Percentiles rank a stretch among this genome's conserved stretches.
phyloP scores from a whole-genome alignment of 768 basidiomycete species.

The Inosperma sp. region DNA sequence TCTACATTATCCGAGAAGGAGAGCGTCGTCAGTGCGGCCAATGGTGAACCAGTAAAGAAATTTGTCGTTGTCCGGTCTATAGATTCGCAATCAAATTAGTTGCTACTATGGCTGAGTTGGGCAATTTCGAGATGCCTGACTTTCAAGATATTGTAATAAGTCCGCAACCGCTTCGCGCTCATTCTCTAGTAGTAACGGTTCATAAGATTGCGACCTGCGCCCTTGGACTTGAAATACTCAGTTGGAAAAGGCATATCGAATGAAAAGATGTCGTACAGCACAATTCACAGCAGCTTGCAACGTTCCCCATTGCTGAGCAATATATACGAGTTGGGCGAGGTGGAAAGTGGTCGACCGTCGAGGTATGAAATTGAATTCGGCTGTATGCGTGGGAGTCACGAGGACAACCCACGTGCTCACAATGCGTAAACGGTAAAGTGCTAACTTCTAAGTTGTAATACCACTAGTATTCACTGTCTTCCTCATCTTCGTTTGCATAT shows the following conservation, averaged over 20 bases:
- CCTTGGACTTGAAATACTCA: constrained; percentile 54
- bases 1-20: constrained; percentile 99
- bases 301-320: constrained; percentile 56
- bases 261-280: constrained; percentile 53
- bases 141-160: constrained; percentile 95
- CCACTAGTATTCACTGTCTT: constrained; percentile 43
- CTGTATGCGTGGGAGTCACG: constrained; percentile 6
- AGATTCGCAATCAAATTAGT: constrained; percentile 10
- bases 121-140: constrained; percentile 43
- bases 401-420: background rate
- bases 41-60: constrained; percentile 93
- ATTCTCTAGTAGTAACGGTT: constrained; percentile 82
- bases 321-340: background rate
- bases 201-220: constrained; percentile 81
- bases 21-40: constrained; percentile 90
- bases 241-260: constrained; percentile 15
- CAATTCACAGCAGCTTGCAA: constrained; percentile 77
- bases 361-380: constrained; percentile 2
- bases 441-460: background rate
- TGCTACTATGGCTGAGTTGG: constrained; percentile 3
- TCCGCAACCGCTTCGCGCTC: constrained; percentile 98
- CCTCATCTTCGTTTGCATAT: constrained; percentile 39
- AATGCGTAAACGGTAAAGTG: too few relatives aligned
- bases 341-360: constrained; percentile 5
- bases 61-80: constrained; percentile 98